Evolutionary conservation across 108 stramenopile genomes (phyloP), one percentile per base, ranked within the genome.

Genomic region (Heterococcus sp.): DNA sequence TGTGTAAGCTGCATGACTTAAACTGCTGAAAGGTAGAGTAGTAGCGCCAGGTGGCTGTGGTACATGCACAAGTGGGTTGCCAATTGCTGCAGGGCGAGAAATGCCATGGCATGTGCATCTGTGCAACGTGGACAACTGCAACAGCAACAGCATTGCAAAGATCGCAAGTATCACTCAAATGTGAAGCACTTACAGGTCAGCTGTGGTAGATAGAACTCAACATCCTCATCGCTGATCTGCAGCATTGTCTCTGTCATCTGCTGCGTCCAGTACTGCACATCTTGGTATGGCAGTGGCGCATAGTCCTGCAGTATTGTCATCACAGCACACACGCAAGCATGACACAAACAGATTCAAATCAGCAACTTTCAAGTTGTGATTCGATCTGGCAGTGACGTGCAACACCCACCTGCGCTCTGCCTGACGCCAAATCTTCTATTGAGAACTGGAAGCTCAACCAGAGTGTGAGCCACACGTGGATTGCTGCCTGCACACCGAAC

Each of bases 381-480:
- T n/a, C n/a, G n/a, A n/a, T n/a, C n/a, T n/a, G n/a, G n/a, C n/a
- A n/a, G n/a, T n/a, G n/a, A n/a, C n/a, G n/a, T n/a, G n/a, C n/a
- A n/a, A n/a, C n/a, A n/a, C n/a, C n/a, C n/a, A 31, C 34, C 14
- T 31, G 67, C 11, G 34, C 35, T 4, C 71, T 37, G 3, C 71
- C 28, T 37, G 71, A 35, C 71, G 35, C 11, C 3, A 71, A 11
- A 2, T 81, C 79, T 65, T 81, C 72, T 14, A 81, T 64, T 33
- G 39, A 30, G 2, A 72, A 72, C 72, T 81, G 79, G 72, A 81
- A 72, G 72, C 71, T 81, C 79, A 81, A 72, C 79, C 79, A 81
- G n/a, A 81, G 63, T 46, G 72, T 72, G n/a, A 81, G 72, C 79
- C 79, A 81, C 2, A 0, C 27, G 28, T 68, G 27, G 30, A 26